Evolutionary conservation across 257 asterid genomes (phyloP), one percentile per base, ranked within the genome.

Genomic region (Lithospermum erythrorhizon): DNA sequence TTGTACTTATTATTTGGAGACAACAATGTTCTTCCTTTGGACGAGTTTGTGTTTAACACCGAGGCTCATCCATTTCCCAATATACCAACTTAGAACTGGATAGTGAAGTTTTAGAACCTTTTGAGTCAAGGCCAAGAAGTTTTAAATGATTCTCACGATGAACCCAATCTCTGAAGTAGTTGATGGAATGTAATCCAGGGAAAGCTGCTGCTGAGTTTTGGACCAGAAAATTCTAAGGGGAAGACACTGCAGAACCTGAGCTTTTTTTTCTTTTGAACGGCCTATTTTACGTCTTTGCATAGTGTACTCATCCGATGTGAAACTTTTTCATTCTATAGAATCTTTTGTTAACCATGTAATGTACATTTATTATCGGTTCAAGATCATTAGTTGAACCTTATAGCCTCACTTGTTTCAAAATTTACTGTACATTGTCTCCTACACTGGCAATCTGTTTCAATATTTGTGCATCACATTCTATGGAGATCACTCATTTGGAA

Each of bases 11-110:
- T 91, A 72, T 84, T 86, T 61, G 86, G 82, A 41, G 82, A 77
- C 27, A 80, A 58, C 24, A 53, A 74, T 64, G 66, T 65, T 22
- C 75, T 93, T 72, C 97, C 97, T 2, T 68, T 89, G 82, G 95
- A 86, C 77, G 77, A 80, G 85, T 93, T 78, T 69, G 90, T 86
- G 58, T 93, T 89, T 53, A 93, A 93, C 82, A 89, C 94, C 49
- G 96, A 93, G 79, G 96, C 97, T 73, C 98, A 93, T 80, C 98
- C 97, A 6, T 67, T 93, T 52, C 98, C 97, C 16, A 80, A 86
- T 68, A 74, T 63, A 21, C 73, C 75, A 65, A 67, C 66, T 64
- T 65, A 76, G 69, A 79, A 70, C 61, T 57, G 70, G 66, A 59
- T 77, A 79, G 78, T 30, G 58, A 63, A 61, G 48, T 61, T 58